Conservation (phyloP, 2,329 filamentous ascomycete species). For the Thermomyces lanuginosus region DNA sequence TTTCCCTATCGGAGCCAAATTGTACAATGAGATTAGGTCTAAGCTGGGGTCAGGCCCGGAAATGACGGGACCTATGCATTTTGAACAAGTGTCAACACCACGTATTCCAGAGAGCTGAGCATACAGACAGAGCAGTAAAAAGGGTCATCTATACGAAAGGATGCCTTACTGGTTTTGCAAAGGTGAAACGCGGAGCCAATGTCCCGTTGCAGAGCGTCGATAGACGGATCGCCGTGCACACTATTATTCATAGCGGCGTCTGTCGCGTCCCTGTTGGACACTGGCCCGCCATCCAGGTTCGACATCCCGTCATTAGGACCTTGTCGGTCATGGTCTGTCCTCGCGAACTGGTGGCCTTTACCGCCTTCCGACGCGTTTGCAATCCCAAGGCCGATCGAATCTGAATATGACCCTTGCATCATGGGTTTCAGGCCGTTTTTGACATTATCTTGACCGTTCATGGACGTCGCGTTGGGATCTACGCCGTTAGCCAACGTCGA, state of each 20-base stretch:
- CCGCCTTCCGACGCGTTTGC: too few relatives aligned
- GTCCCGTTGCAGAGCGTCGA: slow-evolving; percentile 30
- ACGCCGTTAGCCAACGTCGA: slow-evolving; percentile 32
- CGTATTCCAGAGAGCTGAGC: slow-evolving; percentile 15
- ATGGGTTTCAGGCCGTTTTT: too few relatives aligned
- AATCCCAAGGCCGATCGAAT: too few relatives aligned
- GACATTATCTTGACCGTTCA: slow-evolving; percentile 19
- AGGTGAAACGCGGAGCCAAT: slow-evolving; percentile 33
- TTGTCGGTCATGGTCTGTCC: slow-evolving; percentile 21
- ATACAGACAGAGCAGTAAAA: slow-evolving; percentile 12
- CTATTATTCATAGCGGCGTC: too few relatives aligned
- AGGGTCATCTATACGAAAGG: slow-evolving; percentile 19
- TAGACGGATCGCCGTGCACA: slow-evolving; percentile 17
- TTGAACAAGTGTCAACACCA: slow-evolving; percentile 28
- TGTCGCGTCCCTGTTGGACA: too few relatives aligned
- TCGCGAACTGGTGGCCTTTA: too few relatives aligned
- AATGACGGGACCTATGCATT: slow-evolving; percentile 27
- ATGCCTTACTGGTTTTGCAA: slow-evolving; percentile 34
- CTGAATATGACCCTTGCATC: too few relatives aligned
- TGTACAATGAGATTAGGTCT: slow-evolving; percentile 44
- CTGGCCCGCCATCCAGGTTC: slow-evolving; percentile 8
- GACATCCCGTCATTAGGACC: slow-evolving; percentile 10
- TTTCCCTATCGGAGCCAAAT: slow-evolving; percentile 38
- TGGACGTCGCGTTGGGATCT: too few relatives aligned
- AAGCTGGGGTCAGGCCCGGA: slow-evolving; percentile 41